Evolutionary conservation across 306 rosid genomes (phyloP).

Genomic region (Herpetospermum pedunculosum): DNA sequence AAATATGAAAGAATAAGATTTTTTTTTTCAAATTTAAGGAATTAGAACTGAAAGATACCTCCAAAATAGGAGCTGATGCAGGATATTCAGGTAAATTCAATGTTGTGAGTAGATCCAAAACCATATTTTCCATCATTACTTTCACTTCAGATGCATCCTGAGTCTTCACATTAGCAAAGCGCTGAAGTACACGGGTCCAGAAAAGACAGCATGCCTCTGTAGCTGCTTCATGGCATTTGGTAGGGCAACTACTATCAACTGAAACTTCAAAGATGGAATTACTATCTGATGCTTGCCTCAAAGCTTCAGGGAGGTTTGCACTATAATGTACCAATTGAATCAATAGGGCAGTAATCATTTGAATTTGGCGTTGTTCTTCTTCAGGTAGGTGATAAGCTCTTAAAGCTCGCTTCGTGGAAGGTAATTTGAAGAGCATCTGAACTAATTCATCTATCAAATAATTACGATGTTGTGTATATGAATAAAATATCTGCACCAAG

Average conservation of each 20-base stretch:
- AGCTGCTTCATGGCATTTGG: conserved; percentile 57
- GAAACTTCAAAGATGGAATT: conserved; percentile 71
- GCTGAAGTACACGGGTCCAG: conserved; percentile 90
- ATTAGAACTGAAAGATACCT: conserved; percentile 35
- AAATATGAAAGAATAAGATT: background rate
- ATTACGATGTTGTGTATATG: conserved; percentile 70
- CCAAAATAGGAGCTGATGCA: conserved; percentile 79
- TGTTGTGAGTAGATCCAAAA: conserved; percentile 74
- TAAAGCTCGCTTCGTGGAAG: conserved; percentile 75
- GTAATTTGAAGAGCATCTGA: conserved; percentile 82
- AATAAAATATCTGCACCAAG: conserved; percentile 79
- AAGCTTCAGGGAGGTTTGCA: conserved; percentile 77
- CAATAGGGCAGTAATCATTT: conserved; percentile 88
- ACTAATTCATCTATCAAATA: conserved; percentile 90
- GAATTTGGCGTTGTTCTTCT: conserved; percentile 96
- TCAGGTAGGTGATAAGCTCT: conserved; percentile 84
- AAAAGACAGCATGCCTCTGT: conserved; percentile 74
- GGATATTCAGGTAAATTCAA: conserved; percentile 93
- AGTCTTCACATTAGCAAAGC: conserved; percentile 67
- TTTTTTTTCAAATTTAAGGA: background rate
- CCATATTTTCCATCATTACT: conserved; percentile 83
- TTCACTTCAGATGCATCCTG: conserved; percentile 91
- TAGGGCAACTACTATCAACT: conserved; percentile 47
- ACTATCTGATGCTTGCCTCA: conserved; percentile 61
- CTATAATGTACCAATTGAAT: conserved; percentile 86